Conservation (phyloP, 2,329 filamentous ascomycete species). For the Trichoderma arundinaceum region DNA sequence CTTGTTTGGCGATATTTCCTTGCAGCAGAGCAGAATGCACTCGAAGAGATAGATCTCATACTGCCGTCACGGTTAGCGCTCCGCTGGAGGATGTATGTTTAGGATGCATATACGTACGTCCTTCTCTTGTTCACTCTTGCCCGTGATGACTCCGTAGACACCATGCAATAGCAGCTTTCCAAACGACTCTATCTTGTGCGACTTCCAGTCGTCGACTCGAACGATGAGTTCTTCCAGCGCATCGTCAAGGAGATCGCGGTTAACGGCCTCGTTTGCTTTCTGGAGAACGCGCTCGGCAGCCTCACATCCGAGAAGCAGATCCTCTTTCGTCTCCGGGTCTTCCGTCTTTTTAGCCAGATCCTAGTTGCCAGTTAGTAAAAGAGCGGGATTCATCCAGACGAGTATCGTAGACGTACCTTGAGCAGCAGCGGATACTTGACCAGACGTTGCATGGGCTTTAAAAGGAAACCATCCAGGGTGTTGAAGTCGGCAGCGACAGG, state of each 20-base stretch:
- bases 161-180: constrained; percentile 87
- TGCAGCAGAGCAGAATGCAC: constrained; percentile 93
- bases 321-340: constrained; percentile 70
- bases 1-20: constrained; percentile 88
- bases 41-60: constrained; percentile 99
- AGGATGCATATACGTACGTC: constrained; percentile 63
- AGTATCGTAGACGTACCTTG: constrained; percentile 60
- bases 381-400: background rate
- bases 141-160: constrained; percentile 88
- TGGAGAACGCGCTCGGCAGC: constrained; percentile 81
- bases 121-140: constrained; percentile 87
- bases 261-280: constrained; percentile 88
- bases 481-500: constrained; percentile 86
- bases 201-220: constrained; percentile 97
- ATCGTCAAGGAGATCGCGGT: constrained; percentile 82
- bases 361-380: constrained; percentile 48
- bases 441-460: constrained; percentile 95
- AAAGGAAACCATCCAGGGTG: constrained; percentile 85
- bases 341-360: constrained; percentile 87
- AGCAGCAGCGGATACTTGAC: constrained; percentile 93
- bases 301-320: constrained; percentile 77
- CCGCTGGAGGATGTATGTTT: background rate
- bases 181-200: constrained; percentile 87
- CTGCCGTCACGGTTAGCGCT: constrained; percentile 50
- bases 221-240: constrained; percentile 80